These are phyloP conservation scores for Aspergillus sojae DNA, from an alignment of 2,329 filamentous ascomycete species.

Conservation along the genomic window DNA sequence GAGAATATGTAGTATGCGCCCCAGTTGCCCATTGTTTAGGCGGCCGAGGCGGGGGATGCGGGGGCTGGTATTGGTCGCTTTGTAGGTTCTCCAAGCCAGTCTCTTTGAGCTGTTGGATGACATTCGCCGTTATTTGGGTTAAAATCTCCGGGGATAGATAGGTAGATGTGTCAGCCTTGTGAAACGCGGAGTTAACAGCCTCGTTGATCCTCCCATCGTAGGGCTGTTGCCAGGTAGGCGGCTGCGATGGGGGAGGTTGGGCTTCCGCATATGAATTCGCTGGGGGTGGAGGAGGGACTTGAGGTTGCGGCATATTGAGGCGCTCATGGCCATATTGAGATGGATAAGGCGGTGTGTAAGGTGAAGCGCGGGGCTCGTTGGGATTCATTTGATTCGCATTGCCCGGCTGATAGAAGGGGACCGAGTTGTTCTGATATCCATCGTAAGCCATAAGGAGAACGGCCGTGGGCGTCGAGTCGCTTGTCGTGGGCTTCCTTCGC, in stretches of 20 bases:
- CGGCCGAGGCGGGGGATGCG: slow-evolving; percentile 32
- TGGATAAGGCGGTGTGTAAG: slow-evolving; percentile 35
- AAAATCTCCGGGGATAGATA: slow-evolving; percentile 63
- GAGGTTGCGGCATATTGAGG: slow-evolving; percentile 41
- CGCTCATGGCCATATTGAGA: slow-evolving; percentile 34
- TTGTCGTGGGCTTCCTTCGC: neutral
- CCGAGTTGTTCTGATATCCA: slow-evolving; percentile 38
- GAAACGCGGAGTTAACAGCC: slow-evolving; percentile 59
- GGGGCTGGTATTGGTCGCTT: slow-evolving; percentile 24
- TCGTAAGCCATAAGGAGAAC: slow-evolving; percentile 45
- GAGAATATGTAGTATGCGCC: slow-evolving; percentile 16
- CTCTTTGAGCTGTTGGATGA: slow-evolving; percentile 61
- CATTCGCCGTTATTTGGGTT: slow-evolving; percentile 61
- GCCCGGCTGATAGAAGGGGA: slow-evolving; percentile 31
- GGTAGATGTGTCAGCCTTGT: slow-evolving; percentile 52
- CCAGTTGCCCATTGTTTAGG: slow-evolving; percentile 27
- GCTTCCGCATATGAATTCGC: slow-evolving; percentile 22
- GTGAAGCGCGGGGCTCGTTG: slow-evolving; percentile 28
- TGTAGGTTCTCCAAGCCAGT: slow-evolving; percentile 42
- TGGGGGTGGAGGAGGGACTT: slow-evolving; percentile 28
- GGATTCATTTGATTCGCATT: slow-evolving; percentile 25
- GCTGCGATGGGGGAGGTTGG: slow-evolving; percentile 22
- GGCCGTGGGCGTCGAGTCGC: slow-evolving; percentile 3
- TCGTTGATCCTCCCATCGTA: slow-evolving; percentile 52
- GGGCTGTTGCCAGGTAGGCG: slow-evolving; percentile 20